phyloP scores from a whole-genome alignment of 352 stramenopile genomes.

The Globisporangium acanthophoron region DNA sequence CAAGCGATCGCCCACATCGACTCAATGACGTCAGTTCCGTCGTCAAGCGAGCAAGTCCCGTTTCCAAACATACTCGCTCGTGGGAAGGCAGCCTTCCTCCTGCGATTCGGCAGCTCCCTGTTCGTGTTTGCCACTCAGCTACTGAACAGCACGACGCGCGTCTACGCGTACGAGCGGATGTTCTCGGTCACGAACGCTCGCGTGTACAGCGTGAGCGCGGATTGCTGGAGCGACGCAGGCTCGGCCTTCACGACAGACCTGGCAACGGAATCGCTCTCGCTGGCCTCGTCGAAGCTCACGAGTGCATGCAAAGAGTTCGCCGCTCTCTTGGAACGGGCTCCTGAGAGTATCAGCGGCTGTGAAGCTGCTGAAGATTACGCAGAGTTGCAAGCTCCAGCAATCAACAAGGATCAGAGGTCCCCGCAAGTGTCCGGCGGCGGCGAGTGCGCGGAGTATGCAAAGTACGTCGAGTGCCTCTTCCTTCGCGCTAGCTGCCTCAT shows the following conservation, averaged over 20 bases:
- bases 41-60: not conserved
- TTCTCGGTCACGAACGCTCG: constrained; percentile 56
- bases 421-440: not conserved
- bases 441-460: constrained; percentile 20
- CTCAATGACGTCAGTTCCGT: not conserved
- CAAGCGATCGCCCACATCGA: constrained; percentile 43
- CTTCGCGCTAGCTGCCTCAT: constrained; percentile 45
- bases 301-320: constrained; percentile 25
- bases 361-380: constrained; percentile 3
- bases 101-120: constrained; percentile 52
- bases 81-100: constrained; percentile 25
- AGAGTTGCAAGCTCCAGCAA: not conserved
- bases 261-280: constrained; percentile 52
- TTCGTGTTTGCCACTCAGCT: constrained; percentile 62
- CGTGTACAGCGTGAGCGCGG: constrained; percentile 27
- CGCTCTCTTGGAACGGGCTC: not conserved
- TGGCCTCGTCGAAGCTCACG: constrained; percentile 52
- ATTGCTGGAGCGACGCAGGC: constrained; percentile 33
- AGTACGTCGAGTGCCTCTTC: constrained; percentile 41
- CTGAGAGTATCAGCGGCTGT: not conserved
- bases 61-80: too few relatives aligned
- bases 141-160: constrained; percentile 45
- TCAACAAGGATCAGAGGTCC: not conserved
- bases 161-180: constrained; percentile 55
- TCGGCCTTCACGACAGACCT: constrained; percentile 39